Evolutionary conservation across 2,329 filamentous ascomycete genomes (phyloP), one percentile per base, ranked within the genome.

Genomic region (Colletotrichum higginsianum): DNA sequence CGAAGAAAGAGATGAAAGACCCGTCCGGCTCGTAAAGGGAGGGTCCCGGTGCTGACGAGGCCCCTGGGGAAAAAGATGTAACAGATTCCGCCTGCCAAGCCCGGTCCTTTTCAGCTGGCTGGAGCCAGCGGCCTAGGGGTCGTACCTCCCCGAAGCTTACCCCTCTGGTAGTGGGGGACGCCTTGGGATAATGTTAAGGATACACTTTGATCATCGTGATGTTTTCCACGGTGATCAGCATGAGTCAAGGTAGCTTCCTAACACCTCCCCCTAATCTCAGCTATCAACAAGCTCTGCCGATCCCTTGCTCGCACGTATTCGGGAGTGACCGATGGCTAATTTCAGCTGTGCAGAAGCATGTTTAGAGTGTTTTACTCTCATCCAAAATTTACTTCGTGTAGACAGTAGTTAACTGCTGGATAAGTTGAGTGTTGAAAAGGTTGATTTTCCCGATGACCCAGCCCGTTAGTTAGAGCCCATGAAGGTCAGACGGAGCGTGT

Each of bases 71-170:
- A 26, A 16, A 30, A 60, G n/a, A 12, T 42, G 30, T 30, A 30
- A 30, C 30, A 7, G 13, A 30, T 47, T 40, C 57, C 15, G 12
- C 13, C 42, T 9, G 57, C 57, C 57, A 47, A 60, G 57, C 6
- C 42, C 21, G 57, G 30, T 30, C 23, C 23, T 49, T 53, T 55
- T 63, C 61, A 63, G 61, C 61, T 47, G 52, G 61, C 61, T 35
- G 57, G 23, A 35, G 57, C 16, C 42, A n/a, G 57, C 15, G 23
- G 3, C 21, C 35, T 47, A n/a, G 11, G 38, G 40, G 15, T 47
- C 21, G 16, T 15, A n/a, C 15, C 42, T 7, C n/a, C 42, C 56
- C 61, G 38, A 35, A 53, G 47, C 61, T 26, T 53, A 11, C 30
- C 49, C 44, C 15, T 16, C 11, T 23, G 16, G 47, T 21, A 16